These are phyloP conservation scores for Eutrema heterophyllum DNA, from an alignment of 345 rosid genomes.

Conservation along the genomic window DNA sequence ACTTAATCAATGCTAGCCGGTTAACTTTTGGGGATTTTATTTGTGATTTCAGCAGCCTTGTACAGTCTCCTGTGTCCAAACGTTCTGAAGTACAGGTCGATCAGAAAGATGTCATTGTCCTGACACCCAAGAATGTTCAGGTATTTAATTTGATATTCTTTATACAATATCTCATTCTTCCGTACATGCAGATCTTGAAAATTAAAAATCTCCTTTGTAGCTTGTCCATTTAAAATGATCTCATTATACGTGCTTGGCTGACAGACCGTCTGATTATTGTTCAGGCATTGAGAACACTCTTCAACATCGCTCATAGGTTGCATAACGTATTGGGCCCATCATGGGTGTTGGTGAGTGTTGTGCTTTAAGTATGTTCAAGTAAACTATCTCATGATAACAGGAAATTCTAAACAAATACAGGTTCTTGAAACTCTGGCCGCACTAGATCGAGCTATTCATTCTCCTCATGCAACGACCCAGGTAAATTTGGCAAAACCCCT, in stretches of 20 bases:
- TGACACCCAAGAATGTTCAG: conserved; percentile 98
- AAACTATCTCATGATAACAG: conserved; percentile 18
- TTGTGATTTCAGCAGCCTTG: conserved; percentile 56
- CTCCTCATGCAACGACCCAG: conserved; percentile 97
- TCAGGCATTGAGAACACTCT: conserved; percentile 93
- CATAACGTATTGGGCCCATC: conserved; percentile 98
- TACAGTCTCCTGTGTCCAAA: conserved; percentile 75
- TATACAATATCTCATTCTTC: conserved; percentile 5
- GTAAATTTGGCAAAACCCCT: conserved; percentile 36
- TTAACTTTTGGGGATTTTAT: conserved; percentile 19
- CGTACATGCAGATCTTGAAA: neutral
- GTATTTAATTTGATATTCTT: conserved; percentile 33
- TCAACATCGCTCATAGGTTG: conserved; percentile 89
- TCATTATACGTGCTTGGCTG: conserved; percentile 2
- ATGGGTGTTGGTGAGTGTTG: conserved; percentile 87
- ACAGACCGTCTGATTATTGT: conserved; percentile 22
- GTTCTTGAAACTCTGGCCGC: conserved; percentile 95
- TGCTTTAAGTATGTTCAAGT: conserved; percentile 20
- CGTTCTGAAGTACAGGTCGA: conserved; percentile 65
- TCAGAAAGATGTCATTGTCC: conserved; percentile 69
- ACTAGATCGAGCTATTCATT: conserved; percentile 86
- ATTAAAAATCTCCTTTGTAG: neutral
- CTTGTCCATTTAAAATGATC: conserved; percentile 1
- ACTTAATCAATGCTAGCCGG: neutral
- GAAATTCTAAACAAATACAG: conserved; percentile 37